Evolutionary conservation across 441 rosid species (phyloP).

Genomic region (Iberis amara): DNA sequence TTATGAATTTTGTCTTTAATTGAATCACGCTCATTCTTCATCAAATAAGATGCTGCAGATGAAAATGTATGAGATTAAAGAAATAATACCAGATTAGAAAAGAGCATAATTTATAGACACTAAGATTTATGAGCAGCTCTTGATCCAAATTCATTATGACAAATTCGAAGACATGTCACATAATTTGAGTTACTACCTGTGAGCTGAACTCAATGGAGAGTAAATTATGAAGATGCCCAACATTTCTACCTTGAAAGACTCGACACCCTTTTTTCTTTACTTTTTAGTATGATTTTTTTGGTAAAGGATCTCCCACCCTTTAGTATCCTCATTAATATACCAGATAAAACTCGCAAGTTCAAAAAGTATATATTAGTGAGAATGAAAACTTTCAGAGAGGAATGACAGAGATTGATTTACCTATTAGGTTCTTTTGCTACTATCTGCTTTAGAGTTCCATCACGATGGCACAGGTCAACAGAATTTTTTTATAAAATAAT

Average conservation of each 20-base stretch:
- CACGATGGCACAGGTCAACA: slow-evolving; percentile 98
- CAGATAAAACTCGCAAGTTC: slow-evolving; percentile 29
- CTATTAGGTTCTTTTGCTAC: slow-evolving; percentile 80
- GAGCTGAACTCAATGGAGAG: slow-evolving; percentile 95
- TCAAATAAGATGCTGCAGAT: slow-evolving; percentile 64
- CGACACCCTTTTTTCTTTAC: slow-evolving; percentile 39
- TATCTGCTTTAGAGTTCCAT: slow-evolving; percentile 95
- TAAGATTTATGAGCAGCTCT: background rate
- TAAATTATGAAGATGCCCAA: slow-evolving; percentile 89
- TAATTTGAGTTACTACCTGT: no score
- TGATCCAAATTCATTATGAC: background rate
- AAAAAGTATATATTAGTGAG: background rate
- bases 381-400: no score
- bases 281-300: slow-evolving; percentile 39
- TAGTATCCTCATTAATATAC: slow-evolving; percentile 69
- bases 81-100: background rate
- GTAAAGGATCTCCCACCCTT: slow-evolving; percentile 64
- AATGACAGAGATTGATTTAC: slow-evolving; percentile 33
- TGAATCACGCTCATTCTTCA: slow-evolving; percentile 79
- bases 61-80: background rate
- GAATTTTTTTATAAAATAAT: no score
- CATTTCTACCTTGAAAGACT: slow-evolving; percentile 96
- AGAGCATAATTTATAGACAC: no score
- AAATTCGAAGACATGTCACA: background rate
- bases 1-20: slow-evolving; percentile 86